These are phyloP conservation scores for Drechslerella dactyloides DNA, from an alignment of 2,329 filamentous ascomycete genomes.

Conservation along the genomic window DNA sequence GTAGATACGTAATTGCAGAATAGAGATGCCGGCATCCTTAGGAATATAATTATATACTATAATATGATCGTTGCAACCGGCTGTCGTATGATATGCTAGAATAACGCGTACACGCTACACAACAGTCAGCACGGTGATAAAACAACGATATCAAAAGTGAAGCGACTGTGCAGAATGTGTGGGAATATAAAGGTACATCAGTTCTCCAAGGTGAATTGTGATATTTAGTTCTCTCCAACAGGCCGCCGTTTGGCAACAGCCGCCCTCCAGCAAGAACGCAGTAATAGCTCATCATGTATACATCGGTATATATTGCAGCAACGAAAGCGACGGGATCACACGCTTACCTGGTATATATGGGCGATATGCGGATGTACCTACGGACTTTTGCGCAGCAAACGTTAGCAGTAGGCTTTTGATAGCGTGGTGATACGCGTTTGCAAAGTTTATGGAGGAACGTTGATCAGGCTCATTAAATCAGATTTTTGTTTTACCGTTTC, in stretches of 20 bases:
- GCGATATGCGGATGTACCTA: background rate
- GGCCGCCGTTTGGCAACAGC: constrained; percentile 49
- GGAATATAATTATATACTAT: no score
- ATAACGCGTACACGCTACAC: no score
- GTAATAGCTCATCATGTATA: constrained; percentile 56
- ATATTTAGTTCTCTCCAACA: constrained; percentile 57
- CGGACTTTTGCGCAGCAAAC: background rate
- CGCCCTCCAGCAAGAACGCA: constrained; percentile 50
- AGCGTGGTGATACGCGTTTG: background rate
- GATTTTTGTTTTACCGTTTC: constrained; percentile 59
- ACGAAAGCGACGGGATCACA: no score
- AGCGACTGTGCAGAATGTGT: background rate
- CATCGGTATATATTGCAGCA: background rate
- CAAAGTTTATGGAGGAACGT: constrained; percentile 37
- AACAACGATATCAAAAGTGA: no score
- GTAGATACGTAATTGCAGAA: no score
- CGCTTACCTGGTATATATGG: constrained; percentile 19
- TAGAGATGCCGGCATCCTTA: background rate
- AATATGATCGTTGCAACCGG: no score
- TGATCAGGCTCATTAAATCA: constrained; percentile 59
- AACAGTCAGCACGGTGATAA: background rate
- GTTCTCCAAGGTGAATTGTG: constrained; percentile 59
- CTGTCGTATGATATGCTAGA: no score
- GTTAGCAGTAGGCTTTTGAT: constrained; percentile 18
- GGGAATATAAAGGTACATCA: constrained; percentile 52